Evolutionary conservation across 192 early-diverging fungal species (phyloP).

Genomic region (Mortierella alpina): DNA sequence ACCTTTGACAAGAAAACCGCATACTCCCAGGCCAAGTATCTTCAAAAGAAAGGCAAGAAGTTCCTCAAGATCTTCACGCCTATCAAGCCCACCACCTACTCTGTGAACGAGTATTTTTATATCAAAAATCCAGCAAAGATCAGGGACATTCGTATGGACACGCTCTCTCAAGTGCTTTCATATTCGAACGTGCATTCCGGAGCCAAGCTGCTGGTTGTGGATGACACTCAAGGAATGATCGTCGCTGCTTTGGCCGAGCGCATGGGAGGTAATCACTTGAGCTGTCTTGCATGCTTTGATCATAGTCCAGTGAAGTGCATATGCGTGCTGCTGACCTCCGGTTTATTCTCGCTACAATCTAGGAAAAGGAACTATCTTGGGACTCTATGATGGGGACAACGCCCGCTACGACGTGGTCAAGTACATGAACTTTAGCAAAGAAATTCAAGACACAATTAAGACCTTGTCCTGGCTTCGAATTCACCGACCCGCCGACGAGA

Average conservation of each 20-base stretch:
- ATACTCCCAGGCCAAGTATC: constrained; percentile 96
- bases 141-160: constrained; percentile 85
- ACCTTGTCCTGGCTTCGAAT: constrained; percentile 80
- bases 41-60: constrained; percentile 87
- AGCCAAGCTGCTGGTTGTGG: constrained; percentile 81
- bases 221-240: constrained; percentile 92
- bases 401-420: constrained; percentile 78
- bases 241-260: constrained; percentile 85
- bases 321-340: constrained; percentile 2
- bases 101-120: constrained; percentile 83
- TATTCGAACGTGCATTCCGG: constrained; percentile 83
- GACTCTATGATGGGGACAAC: constrained; percentile 79
- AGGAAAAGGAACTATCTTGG: constrained; percentile 72
- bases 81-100: constrained; percentile 78
- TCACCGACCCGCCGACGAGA: constrained; percentile 64
- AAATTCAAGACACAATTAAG: constrained; percentile 62
- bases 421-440: constrained; percentile 80
- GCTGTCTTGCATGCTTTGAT: neutral
- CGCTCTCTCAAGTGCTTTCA: constrained; percentile 90
- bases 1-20: constrained; percentile 95
- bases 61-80: constrained; percentile 87
- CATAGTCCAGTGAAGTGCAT: neutral
- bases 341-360: neutral
- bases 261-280: constrained; percentile 60
- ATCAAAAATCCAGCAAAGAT: constrained; percentile 84